phyloP scores from a whole-genome alignment of 352 stramenopile genomes.

The Aphanomyces euteiches region DNA sequence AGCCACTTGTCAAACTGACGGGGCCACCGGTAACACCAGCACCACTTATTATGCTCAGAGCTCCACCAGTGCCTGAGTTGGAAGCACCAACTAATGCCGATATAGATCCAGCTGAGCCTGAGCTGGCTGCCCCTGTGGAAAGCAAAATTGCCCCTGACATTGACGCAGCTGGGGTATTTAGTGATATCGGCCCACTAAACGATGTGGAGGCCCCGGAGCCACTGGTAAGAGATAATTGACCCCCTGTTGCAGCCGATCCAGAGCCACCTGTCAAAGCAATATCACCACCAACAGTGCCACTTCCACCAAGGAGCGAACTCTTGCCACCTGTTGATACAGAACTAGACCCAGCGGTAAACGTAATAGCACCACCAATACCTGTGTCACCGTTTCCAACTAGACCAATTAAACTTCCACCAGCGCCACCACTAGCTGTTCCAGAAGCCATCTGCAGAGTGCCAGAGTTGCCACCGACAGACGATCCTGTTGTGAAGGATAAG shows the following conservation, averaged over 20 bases:
- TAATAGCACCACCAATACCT: neutral
- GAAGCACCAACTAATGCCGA: constrained; percentile 1
- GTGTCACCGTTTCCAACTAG: neutral
- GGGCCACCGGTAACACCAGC: constrained; percentile 11
- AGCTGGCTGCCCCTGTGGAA: constrained; percentile 3
- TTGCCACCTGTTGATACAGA: constrained; percentile 17
- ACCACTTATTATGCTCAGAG: constrained; percentile 12
- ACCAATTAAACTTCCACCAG: constrained; percentile 1
- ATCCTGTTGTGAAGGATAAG: constrained; percentile 1
- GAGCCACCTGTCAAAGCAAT: constrained; percentile 32
- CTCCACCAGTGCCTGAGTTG: constrained; percentile 10
- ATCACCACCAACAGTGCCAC: constrained; percentile 38
- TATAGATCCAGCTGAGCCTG: constrained; percentile 19
- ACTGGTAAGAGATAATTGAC: neutral
- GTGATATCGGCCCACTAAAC: constrained; percentile 53
- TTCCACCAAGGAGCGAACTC: neutral
- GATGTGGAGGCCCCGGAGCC: constrained; percentile 40
- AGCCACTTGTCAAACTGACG: constrained; percentile 35
- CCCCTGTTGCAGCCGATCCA: constrained; percentile 14
- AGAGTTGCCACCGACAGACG: neutral
- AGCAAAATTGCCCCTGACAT: constrained; percentile 12
- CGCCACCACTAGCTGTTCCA: constrained; percentile 3
- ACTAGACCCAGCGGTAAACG: constrained; percentile 20
- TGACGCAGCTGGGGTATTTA: constrained; percentile 41
- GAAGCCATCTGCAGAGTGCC: neutral